Conservation (phyloP, 139 green algal genomes). For the Nannochloris sp. region DNA sequence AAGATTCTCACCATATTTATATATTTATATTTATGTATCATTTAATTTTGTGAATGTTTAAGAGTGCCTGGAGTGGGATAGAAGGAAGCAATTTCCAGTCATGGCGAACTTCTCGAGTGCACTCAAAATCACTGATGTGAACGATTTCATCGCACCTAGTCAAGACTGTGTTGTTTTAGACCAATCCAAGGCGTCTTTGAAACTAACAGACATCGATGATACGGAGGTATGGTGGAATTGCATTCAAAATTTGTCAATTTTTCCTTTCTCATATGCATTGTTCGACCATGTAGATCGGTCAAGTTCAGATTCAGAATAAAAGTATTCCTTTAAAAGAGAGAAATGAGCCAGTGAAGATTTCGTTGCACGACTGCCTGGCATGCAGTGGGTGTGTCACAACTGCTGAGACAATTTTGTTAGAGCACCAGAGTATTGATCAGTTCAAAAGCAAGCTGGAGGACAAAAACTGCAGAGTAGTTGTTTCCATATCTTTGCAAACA, state of each 20-base stretch:
- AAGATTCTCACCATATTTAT: not conserved
- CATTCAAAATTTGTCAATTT: not conserved
- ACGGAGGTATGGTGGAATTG: not conserved
- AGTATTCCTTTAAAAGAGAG: slow-evolving; percentile 16
- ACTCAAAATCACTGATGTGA: slow-evolving; percentile 77
- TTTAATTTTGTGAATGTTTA: not conserved
- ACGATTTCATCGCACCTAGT: slow-evolving; percentile 89
- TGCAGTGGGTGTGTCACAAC: slow-evolving; percentile 95
- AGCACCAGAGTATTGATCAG: slow-evolving; percentile 81
- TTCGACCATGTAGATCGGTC: slow-evolving; percentile 14
- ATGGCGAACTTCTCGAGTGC: slow-evolving; percentile 56
- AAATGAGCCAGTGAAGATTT: slow-evolving; percentile 70
- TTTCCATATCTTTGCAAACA: slow-evolving; percentile 79
- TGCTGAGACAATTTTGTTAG: slow-evolving; percentile 88
- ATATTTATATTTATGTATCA: not conserved
- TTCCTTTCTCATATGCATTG: not conserved
- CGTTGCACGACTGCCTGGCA: slow-evolving; percentile 92
- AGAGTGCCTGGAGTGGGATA: too few relatives aligned
- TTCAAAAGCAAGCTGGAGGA: slow-evolving; percentile 26
- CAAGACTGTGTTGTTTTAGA: slow-evolving; percentile 85
- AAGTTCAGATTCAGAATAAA: slow-evolving; percentile 20
- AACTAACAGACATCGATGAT: not conserved
- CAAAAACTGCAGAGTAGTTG: slow-evolving; percentile 48
- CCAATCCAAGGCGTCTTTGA: not conserved
- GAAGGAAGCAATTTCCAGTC: slow-evolving; percentile 6